Evolutionary conservation across 257 asterid genomes (phyloP).

Genomic region (Rauvolfia tetraphylla): DNA sequence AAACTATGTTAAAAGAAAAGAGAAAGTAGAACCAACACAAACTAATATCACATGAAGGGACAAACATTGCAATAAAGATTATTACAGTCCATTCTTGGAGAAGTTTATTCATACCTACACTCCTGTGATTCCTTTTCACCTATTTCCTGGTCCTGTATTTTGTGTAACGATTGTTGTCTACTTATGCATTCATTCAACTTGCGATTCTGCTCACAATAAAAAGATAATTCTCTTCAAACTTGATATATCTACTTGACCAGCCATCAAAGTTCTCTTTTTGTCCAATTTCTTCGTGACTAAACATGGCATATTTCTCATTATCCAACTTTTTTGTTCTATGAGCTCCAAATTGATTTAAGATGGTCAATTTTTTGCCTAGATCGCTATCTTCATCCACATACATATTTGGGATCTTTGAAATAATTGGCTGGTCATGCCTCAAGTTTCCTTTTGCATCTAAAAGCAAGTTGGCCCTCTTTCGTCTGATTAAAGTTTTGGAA

Average conservation of each 20-base stretch:
- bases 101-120: background rate
- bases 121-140: background rate
- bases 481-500: conserved; percentile 16
- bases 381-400: background rate
- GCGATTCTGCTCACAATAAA: background rate
- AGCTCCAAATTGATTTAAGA: conserved; percentile 5
- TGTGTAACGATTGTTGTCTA: background rate
- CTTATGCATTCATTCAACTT: background rate
- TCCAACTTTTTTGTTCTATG: background rate
- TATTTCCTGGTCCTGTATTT: background rate
- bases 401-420: background rate
- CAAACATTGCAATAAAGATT: background rate
- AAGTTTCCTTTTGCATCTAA: background rate
- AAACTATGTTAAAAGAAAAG: background rate
- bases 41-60: background rate
- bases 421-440: background rate
- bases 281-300: background rate
- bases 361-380: background rate
- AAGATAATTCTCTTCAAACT: background rate
- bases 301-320: background rate
- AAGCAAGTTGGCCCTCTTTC: conserved; percentile 5
- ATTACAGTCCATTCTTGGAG: background rate
- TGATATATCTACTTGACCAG: background rate
- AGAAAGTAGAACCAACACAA: background rate
- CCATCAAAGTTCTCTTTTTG: background rate